These are phyloP conservation scores for Sugiyamaella neomexicana DNA, from an alignment of 1,139 yeast genomes.

Conservation along the genomic window DNA sequence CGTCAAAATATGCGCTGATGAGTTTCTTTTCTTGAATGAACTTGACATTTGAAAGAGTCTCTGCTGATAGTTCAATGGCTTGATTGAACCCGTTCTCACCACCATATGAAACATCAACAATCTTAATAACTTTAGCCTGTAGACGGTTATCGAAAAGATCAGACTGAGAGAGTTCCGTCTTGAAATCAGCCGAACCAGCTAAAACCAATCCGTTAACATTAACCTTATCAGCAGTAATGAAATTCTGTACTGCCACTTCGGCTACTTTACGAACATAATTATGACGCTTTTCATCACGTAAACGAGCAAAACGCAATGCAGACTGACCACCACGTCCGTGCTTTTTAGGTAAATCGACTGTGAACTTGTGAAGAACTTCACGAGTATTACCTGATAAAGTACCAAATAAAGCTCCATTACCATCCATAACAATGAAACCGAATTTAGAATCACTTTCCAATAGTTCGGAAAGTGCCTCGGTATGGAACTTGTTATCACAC, in stretches of 20 bases:
- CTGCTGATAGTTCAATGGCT: conserved; percentile 96
- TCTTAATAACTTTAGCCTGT: conserved; percentile 80
- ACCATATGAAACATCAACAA: conserved; percentile 96
- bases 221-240: conserved; percentile 88
- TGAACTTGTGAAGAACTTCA: conserved; percentile 91
- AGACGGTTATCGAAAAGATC: conserved; percentile 91
- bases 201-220: conserved; percentile 90
- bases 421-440: conserved; percentile 98
- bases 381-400: conserved; percentile 96
- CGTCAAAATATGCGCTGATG: conserved; percentile 88
- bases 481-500: conserved; percentile 98
- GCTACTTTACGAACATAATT: conserved; percentile 97
- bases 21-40: conserved; percentile 98
- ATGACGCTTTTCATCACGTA: conserved; percentile 98
- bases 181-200: conserved; percentile 99
- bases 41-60: conserved; percentile 92
- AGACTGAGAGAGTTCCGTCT: conserved; percentile 87
- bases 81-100: conserved; percentile 99
- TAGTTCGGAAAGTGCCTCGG: conserved; percentile 91
- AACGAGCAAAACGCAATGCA: conserved; percentile 96
- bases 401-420: conserved; percentile 97
- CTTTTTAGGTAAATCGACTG: conserved; percentile 97
- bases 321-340: conserved; percentile 99
- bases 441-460: conserved; percentile 93
- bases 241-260: conserved; percentile 96